These are phyloP conservation scores for Ceratocystis lukuohia DNA, from an alignment of 2,329 filamentous ascomycete genomes.

Conservation along the genomic window DNA sequence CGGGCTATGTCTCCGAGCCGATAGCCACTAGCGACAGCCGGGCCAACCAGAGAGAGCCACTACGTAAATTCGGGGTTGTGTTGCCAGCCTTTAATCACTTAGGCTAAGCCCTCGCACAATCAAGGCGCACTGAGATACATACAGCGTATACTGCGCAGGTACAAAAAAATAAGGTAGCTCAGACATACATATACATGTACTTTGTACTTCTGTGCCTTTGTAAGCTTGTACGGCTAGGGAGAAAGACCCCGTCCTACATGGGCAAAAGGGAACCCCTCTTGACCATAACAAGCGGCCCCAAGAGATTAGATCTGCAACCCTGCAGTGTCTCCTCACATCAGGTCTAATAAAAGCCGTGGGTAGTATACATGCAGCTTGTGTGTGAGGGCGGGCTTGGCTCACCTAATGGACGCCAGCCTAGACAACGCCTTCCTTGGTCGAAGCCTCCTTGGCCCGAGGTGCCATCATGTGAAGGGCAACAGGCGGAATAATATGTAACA, in stretches of 20 bases:
- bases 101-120: neutral
- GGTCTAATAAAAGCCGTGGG: neutral
- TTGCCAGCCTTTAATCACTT: neutral
- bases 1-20: neutral
- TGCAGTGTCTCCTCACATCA: conserved; percentile 1
- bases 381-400: neutral
- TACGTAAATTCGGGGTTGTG: neutral
- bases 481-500: neutral
- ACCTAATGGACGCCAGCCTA: neutral
- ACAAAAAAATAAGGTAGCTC: neutral
- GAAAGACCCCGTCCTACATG: neutral
- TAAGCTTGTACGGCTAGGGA: neutral
- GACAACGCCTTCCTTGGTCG: neutral
- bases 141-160: neutral
- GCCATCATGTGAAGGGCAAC: neutral
- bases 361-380: neutral
- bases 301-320: conserved; percentile 5
- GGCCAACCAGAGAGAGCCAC: too few species aligned
- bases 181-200: neutral
- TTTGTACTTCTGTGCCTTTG: too few species aligned
- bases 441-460: neutral
- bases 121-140: too few species aligned
- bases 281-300: neutral
- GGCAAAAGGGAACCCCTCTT: neutral
- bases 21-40: neutral